These are phyloP conservation scores for Trichosporon sp. DNA, from an alignment of 1,284 basidiomycete genomes.

Conservation along the genomic window DNA sequence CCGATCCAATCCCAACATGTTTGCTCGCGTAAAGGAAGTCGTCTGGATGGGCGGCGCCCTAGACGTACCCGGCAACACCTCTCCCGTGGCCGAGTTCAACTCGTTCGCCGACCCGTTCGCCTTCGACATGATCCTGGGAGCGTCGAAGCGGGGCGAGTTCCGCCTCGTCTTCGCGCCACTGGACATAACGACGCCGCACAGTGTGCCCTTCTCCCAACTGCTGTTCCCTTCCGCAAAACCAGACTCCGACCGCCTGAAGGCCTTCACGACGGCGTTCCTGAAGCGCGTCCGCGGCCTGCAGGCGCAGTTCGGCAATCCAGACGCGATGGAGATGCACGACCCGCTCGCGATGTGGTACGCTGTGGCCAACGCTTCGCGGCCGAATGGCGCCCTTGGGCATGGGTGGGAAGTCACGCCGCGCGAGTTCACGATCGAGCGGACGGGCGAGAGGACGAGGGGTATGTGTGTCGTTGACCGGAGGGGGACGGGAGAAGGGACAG, in stretches of 20 bases:
- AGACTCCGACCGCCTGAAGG: constrained; percentile 53
- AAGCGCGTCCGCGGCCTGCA: constrained; percentile 61
- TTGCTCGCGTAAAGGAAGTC: constrained; percentile 59
- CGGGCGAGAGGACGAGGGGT: constrained; percentile 48
- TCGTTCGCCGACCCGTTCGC: constrained; percentile 90
- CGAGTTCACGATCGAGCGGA: constrained; percentile 48
- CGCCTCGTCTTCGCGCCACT: constrained; percentile 67
- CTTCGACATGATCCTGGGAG: constrained; percentile 54
- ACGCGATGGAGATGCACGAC: constrained; percentile 67
- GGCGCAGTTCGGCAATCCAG: constrained; percentile 65
- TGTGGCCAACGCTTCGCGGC: constrained; percentile 51
- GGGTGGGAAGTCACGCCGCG: constrained; percentile 40
- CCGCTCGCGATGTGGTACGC: constrained; percentile 51
- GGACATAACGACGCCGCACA: constrained; percentile 73
- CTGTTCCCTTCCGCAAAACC: constrained; percentile 53
- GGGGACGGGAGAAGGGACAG: constrained; percentile 31
- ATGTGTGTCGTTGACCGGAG: constrained; percentile 51
- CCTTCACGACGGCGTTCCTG: constrained; percentile 74
- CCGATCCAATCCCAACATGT: constrained; percentile 56
- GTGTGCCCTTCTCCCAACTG: constrained; percentile 62
- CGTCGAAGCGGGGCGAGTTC: constrained; percentile 30
- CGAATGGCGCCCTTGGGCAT: constrained; percentile 13
- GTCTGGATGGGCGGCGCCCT: constrained; percentile 95
- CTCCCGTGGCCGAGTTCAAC: constrained; percentile 81
- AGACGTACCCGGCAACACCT: constrained; percentile 87